Evolutionary conservation across 2,329 filamentous ascomycete species (phyloP), one percentile per base, ranked within the genome.

Genomic region (Penicillium sp.): DNA sequence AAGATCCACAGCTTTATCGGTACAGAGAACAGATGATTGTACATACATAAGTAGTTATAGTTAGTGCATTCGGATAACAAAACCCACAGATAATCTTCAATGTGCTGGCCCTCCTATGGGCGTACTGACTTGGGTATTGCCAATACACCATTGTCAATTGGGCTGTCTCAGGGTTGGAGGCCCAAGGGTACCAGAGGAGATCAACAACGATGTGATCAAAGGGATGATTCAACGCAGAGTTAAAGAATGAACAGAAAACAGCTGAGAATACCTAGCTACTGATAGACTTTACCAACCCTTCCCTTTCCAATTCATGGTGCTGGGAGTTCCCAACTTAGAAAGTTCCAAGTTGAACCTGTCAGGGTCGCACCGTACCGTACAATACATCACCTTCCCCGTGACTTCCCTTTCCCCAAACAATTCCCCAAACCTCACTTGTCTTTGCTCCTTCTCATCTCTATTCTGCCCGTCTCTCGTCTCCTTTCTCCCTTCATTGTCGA

Each of bases 341-440:
- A 28, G 12, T 12, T 24, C 20, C 37, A 12, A 39, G 32, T 3
- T 32, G 31, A 32, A 32, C 4, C 31, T 41, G 37, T 35, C 42
- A 52, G 47, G 52, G 54, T 57, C 44, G 49, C 54, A 57, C 49
- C 42, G 40, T 54, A 55, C 52, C 42, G 49, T 56, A 56, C 33
- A 43, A 47, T 51, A 44, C 45, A 18, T 50, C 32, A 29, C 42
- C 45, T 24, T 37, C 52, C 54, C 53, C 54, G 52, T 57, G 54
- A 57, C 54, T 50, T 31, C 43, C 31, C 38, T 47, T 50, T 35
- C 49, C 49, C 49, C 35, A 55, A 52, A 49, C 43, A 49, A 46
- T 35, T 48, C 39, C 33, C 33, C 33, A 37, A 31, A 40, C 45
- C 29, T 47, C 28, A 39, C 38, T 49, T 24, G 44, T 37, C 40